phyloP scores from a whole-genome alignment of 2,329 filamentous ascomycete species.

The Fusarium cicatricum region DNA sequence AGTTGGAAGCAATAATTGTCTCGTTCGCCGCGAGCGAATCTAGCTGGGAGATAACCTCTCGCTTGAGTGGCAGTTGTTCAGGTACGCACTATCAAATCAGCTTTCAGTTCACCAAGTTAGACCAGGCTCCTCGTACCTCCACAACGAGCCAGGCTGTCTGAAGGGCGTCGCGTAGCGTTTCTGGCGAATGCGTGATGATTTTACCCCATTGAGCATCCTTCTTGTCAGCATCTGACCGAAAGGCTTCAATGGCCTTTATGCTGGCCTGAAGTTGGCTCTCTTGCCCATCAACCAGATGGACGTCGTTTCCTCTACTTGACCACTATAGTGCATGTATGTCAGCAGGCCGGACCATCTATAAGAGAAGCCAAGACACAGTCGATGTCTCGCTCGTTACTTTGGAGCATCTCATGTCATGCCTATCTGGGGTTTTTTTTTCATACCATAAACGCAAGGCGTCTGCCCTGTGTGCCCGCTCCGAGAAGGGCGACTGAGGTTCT shows the following conservation, averaged over 20 bases:
- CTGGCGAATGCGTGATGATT: slow-evolving; percentile 34
- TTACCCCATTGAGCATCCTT: slow-evolving; percentile 25
- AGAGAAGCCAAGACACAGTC: too few species aligned
- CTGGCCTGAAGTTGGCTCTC: slow-evolving; percentile 40
- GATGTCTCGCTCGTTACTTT: too few species aligned
- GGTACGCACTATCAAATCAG: slow-evolving; percentile 51
- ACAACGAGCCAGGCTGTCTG: slow-evolving; percentile 40
- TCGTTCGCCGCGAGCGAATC: slow-evolving; percentile 47
- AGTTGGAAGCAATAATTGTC: slow-evolving; percentile 56
- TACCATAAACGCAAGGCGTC: slow-evolving; percentile 46
- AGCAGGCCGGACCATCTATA: not conserved
- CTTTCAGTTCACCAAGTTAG: too few species aligned
- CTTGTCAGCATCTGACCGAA: slow-evolving; percentile 19
- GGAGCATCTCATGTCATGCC: too few species aligned
- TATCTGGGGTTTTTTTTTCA: not conserved
- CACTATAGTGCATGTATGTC: slow-evolving; percentile 28
- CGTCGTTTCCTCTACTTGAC: slow-evolving; percentile 43
- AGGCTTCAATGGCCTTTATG: slow-evolving; percentile 37
- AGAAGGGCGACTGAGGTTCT: slow-evolving; percentile 38
- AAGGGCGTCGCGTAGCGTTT: slow-evolving; percentile 30
- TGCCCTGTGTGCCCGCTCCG: slow-evolving; percentile 44
- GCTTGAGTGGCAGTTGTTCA: slow-evolving; percentile 53
- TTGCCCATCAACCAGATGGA: slow-evolving; percentile 42
- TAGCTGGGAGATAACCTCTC: slow-evolving; percentile 48
- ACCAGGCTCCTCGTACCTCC: slow-evolving; percentile 22